Percentiles rank a stretch among this genome's conserved stretches.
phyloP scores from a whole-genome alignment of 805 yeast genomes.

The Ogataea neopini region DNA sequence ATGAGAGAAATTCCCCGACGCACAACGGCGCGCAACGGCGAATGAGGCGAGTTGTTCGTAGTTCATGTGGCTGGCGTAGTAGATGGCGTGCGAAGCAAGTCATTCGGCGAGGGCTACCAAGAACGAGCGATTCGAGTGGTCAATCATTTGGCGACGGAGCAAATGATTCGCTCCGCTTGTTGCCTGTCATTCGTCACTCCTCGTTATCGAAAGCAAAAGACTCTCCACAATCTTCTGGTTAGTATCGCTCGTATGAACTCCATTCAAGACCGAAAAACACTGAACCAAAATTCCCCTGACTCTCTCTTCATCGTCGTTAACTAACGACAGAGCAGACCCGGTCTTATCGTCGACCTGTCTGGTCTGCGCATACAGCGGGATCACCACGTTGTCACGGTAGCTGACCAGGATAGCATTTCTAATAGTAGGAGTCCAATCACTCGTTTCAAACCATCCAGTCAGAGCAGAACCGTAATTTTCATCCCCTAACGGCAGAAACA shows the following conservation, averaged over 20 bases:
- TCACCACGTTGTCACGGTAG: conserved; percentile 53
- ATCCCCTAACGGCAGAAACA: conserved; percentile 58
- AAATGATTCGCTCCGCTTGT: too few relatives aligned
- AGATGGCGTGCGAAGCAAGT: too few relatives aligned
- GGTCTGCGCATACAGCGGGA: conserved; percentile 51
- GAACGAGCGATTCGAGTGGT: too few relatives aligned
- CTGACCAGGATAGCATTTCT: conserved; percentile 43
- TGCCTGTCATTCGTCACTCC: too few relatives aligned
- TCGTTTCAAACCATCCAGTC: not conserved
- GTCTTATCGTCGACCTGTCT: conserved; percentile 30
- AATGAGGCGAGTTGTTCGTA: too few relatives aligned
- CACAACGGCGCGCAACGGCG: too few relatives aligned
- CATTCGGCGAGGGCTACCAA: too few relatives aligned
- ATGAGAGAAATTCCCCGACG: too few relatives aligned
- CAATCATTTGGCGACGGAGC: too few relatives aligned
- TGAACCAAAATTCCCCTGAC: conserved; percentile 42
- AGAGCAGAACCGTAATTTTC: conserved; percentile 27
- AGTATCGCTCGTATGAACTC: conserved; percentile 53
- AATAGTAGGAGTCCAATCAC: conserved; percentile 27
- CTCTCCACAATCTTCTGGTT: conserved; percentile 62
- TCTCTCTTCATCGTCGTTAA: conserved; percentile 10
- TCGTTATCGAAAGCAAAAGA: too few relatives aligned
- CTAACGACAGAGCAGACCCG: not conserved
- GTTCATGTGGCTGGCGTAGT: too few relatives aligned
- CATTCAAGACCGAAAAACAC: conserved; percentile 59